A percentile compares a stretch with the other conserved stretches of the same genome.
Conservation (phyloP, 2,329 filamentous ascomycete species). For the Talaromyces sp. region DNA sequence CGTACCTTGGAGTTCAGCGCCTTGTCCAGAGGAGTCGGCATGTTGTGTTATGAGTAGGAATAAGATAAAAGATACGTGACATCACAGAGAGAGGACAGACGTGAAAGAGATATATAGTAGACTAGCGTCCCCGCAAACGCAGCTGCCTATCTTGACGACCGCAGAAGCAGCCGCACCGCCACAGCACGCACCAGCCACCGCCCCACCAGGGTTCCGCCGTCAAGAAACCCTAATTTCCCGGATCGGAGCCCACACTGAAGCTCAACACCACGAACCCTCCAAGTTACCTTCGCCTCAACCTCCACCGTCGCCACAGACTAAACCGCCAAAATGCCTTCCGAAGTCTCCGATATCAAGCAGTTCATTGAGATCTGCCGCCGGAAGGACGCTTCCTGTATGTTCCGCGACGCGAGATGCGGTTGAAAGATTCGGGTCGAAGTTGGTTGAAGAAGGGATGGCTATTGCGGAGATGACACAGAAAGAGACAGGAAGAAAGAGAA, state of each 20-base stretch:
- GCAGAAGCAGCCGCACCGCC: conserved; percentile 4
- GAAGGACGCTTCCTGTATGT: conserved; percentile 99
- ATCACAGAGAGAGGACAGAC: neutral
- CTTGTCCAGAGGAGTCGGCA: conserved; percentile 66
- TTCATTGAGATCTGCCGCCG: conserved; percentile 99
- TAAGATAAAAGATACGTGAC: neutral
- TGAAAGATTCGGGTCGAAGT: neutral
- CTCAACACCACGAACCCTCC: neutral
- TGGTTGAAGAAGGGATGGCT: neutral
- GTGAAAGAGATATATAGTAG: neutral
- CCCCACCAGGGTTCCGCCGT: conserved; percentile 13
- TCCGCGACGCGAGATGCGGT: conserved; percentile 1
- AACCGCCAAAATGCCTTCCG: conserved; percentile 85
- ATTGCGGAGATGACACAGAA: neutral
- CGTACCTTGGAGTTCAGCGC: conserved; percentile 65
- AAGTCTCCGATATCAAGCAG: conserved; percentile 98
- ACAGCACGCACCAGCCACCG: conserved; percentile 3
- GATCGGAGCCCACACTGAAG: conserved; percentile 14
- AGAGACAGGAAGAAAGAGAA: neutral
- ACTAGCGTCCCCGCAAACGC: neutral
- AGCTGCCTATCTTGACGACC: neutral
- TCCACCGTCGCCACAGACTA: conserved; percentile 7
- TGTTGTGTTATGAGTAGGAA: conserved; percentile 23
- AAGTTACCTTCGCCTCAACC: conserved; percentile 3
- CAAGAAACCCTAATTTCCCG: conserved; percentile 21